Evolutionary conservation across 2,329 filamentous ascomycete genomes (phyloP), one percentile per base, ranked within the genome.

Genomic region (Xylaria multiplex): DNA sequence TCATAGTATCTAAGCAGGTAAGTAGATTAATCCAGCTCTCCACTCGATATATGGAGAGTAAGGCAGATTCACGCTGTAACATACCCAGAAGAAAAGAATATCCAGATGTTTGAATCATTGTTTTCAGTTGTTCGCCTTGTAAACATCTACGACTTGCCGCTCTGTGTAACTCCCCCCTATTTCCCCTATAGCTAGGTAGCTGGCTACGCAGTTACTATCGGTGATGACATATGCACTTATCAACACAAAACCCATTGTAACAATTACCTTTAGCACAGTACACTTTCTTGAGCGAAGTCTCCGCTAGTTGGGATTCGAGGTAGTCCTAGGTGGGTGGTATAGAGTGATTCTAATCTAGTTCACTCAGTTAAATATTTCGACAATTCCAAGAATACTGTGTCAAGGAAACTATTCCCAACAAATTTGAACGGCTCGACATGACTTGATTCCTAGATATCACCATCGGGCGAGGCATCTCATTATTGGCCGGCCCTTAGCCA

Each of bases 21-120:
- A 27, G 62, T 42, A 35, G 37, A 56, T 43, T 6, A 24, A 52
- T 59, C 30, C 22, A 45, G 52, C 58, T 57, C 59, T 58, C 58
- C 14, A 35, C 58, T 62, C 62, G 24, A 48, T 32, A 46, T 14
- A 45, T 27, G 50, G 45, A 61, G 49, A 48, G 27, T 27, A 60
- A 43, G 45, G 35, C 37, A 61, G 49, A 22, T 50, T 46, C 24
- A 3, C 52, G 24, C 37, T 27, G 37, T 46, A 30, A 46, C 22
- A 30, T 30, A 52, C 27, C 32, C 6, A 7, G 11, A n/a, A 56
- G 32, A 49, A 27, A 43, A 46, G 35, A 50, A 57, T 52, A n/a
- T 46, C 16, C 45, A 43, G 22, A 43, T 59, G 11, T 9, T 43
- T 30, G n/a, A 16, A 52, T 22, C 14, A 19, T 53, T 13, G n/a